phyloP scores from a whole-genome alignment of 2,329 filamentous ascomycete species.

The Chalaropsis thielavioides region DNA sequence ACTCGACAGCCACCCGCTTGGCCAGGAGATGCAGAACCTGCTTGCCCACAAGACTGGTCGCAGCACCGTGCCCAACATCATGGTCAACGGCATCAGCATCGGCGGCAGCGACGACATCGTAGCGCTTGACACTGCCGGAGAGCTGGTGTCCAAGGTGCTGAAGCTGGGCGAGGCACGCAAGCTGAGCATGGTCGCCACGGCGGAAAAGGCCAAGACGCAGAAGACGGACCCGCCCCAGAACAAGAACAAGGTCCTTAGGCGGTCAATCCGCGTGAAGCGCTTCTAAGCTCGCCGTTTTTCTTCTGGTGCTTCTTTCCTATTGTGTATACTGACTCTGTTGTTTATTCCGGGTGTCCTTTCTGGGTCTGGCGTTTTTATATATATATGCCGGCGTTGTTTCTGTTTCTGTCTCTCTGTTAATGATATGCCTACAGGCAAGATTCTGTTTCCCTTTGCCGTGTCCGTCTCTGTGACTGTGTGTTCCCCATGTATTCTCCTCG shows the following conservation, averaged over 20 bases:
- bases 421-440: neutral
- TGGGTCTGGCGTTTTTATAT: slow-evolving; percentile 1
- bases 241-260: slow-evolving; percentile 7
- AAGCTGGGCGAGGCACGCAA: slow-evolving; percentile 45
- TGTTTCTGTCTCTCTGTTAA: neutral
- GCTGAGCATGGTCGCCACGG: slow-evolving; percentile 15
- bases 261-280: slow-evolving; percentile 6
- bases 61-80: slow-evolving; percentile 77
- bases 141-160: slow-evolving; percentile 56
- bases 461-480: neutral
- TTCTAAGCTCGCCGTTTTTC: neutral
- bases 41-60: slow-evolving; percentile 63
- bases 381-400: neutral
- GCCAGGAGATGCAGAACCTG: slow-evolving; percentile 54
- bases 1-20: slow-evolving; percentile 68
- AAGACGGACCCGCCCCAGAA: neutral
- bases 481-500: neutral
- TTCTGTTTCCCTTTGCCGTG: neutral
- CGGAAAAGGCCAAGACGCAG: slow-evolving; percentile 2
- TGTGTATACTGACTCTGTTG: slow-evolving; percentile 1
- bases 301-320: neutral
- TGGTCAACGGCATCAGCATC: slow-evolving; percentile 77
- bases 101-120: slow-evolving; percentile 81
- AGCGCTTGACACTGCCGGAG: slow-evolving; percentile 51
- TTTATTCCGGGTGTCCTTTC: neutral